Evolutionary conservation across 2,329 filamentous ascomycete genomes (phyloP), one percentile per base, ranked within the genome.

Genomic region (Chrysoporthe puriensis): DNA sequence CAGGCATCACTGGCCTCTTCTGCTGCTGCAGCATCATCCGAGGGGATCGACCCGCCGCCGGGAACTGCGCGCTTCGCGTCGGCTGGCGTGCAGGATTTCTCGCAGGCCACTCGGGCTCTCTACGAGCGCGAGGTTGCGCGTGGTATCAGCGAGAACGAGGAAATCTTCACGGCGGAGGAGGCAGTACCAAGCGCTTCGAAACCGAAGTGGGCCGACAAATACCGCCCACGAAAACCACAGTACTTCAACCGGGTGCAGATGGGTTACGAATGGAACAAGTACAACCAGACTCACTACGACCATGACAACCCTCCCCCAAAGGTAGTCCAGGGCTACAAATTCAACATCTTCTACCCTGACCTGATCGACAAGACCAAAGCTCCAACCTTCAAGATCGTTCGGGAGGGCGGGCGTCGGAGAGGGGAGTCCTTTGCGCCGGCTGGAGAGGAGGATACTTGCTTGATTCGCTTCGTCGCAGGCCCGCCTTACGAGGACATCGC

Each of bases 241-340:
- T 98, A 97, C 81, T 99, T 99, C 85, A 98, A 98, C 77, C 91
- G 96, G 52, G 94, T 98, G 59, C 94, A 97, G 79, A 97, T 97
- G 92, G 96, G 96, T 64, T 99, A 98, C 79, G 96, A 99, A 79
- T 99, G 96, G 96, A 99, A 99, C 84, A 99, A 99, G 80, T 99
- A 99, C 85, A 99, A 99, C 76, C 96, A 99, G 81, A 99, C 96
- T 14, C 96, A 99, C 80, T 99, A 99, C 81, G 96, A 98, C 78
- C 93, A 97, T 78, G 95, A 98, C 77, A 97, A 98, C 75, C 96
- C 96, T 2, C 96, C 96, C 1, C 96, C 96, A 36, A 97, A 97
- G 80, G 95, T 99, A 7, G 96, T 99, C 13, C 96, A 99, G 78
- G 96, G 96, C 66, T 99, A 99, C 85, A 97, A 97, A 78, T 99